These are phyloP conservation scores for Salix exigua DNA, from an alignment of 345 rosid genomes.

Conservation along the genomic window DNA sequence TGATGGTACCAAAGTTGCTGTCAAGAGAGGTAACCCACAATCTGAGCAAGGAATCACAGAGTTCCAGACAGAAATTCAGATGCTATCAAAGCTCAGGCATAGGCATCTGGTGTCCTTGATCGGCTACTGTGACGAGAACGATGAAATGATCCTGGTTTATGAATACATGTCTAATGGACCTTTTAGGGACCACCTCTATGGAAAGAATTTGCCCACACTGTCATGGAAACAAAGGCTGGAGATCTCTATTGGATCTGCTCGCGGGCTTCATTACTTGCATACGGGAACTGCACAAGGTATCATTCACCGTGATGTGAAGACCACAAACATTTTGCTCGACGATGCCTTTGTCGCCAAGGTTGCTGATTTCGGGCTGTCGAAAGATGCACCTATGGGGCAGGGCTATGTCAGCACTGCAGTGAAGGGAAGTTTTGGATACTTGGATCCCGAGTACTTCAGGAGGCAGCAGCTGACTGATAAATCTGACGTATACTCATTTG, in stretches of 20 bases:
- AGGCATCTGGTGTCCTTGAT: slow-evolving; percentile 81
- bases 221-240: slow-evolving; percentile 79
- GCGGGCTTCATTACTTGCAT: slow-evolving; percentile 78
- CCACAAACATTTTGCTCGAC: slow-evolving; percentile 73
- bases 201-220: slow-evolving; percentile 55
- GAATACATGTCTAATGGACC: slow-evolving; percentile 87
- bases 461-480: slow-evolving; percentile 62
- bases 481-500: slow-evolving; percentile 68
- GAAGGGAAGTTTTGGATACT: slow-evolving; percentile 56
- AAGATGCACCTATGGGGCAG: slow-evolving; percentile 68
- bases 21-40: slow-evolving; percentile 82
- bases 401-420: slow-evolving; percentile 65
- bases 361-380: slow-evolving; percentile 76
- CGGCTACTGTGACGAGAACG: slow-evolving; percentile 70
- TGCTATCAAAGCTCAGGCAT: slow-evolving; percentile 81
- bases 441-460: slow-evolving; percentile 65
- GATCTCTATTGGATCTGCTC: slow-evolving; percentile 73
- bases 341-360: slow-evolving; percentile 77
- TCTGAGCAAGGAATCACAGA: slow-evolving; percentile 86
- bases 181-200: slow-evolving; percentile 68
- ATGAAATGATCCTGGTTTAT: slow-evolving; percentile 78
- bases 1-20: slow-evolving; percentile 70
- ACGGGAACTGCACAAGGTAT: slow-evolving; percentile 92
- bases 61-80: slow-evolving; percentile 80
- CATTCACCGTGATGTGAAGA: slow-evolving; percentile 82